A percentile compares a stretch with the other conserved stretches of the same genome.
phyloP scores from a whole-genome alignment of 768 basidiomycete genomes.

The Russula sp. region DNA sequence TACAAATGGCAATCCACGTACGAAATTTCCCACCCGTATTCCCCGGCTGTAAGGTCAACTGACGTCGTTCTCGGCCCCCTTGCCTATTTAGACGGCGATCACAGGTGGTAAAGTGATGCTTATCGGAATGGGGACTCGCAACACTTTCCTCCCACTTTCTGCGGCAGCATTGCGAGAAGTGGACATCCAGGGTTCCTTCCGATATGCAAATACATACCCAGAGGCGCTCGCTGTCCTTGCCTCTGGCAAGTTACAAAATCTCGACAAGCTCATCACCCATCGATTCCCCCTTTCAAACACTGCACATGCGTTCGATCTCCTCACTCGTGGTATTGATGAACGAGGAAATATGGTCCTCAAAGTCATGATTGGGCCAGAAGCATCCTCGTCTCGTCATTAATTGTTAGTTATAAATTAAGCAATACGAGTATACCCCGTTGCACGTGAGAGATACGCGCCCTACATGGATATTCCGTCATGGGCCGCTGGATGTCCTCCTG shows the following conservation, averaged over 20 bases:
- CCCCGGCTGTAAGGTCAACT: constrained; percentile 11
- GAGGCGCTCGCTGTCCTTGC: constrained; percentile 70
- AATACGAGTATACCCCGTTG: constrained; percentile 26
- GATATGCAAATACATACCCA: constrained; percentile 87
- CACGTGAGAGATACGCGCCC: constrained; percentile 12
- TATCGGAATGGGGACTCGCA: constrained; percentile 92
- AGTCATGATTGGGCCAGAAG: constrained; percentile 64
- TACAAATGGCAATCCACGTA: constrained; percentile 88
- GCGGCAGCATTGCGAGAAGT: constrained; percentile 84
- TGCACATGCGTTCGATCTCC: constrained; percentile 75
- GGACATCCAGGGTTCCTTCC: constrained; percentile 89
- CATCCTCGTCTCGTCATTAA: constrained; percentile 16
- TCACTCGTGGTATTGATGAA: constrained; percentile 74
- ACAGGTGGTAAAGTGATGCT: constrained; percentile 90
- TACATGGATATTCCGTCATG: constrained; percentile 4
- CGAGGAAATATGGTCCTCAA: constrained; percentile 83
- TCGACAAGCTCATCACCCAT: constrained; percentile 78
- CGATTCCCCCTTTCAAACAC: constrained; percentile 64
- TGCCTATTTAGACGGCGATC: constrained; percentile 58
- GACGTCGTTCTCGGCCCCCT: constrained; percentile 25
- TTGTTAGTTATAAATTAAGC: constrained; percentile 16
- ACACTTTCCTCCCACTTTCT: constrained; percentile 77
- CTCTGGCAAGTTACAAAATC: constrained; percentile 59
- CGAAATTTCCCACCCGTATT: constrained; percentile 40
- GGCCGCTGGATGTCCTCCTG: constrained; percentile 8